These are phyloP conservation scores for Panaeolus cyanescens DNA, from an alignment of 768 basidiomycete genomes.

Conservation along the genomic window DNA sequence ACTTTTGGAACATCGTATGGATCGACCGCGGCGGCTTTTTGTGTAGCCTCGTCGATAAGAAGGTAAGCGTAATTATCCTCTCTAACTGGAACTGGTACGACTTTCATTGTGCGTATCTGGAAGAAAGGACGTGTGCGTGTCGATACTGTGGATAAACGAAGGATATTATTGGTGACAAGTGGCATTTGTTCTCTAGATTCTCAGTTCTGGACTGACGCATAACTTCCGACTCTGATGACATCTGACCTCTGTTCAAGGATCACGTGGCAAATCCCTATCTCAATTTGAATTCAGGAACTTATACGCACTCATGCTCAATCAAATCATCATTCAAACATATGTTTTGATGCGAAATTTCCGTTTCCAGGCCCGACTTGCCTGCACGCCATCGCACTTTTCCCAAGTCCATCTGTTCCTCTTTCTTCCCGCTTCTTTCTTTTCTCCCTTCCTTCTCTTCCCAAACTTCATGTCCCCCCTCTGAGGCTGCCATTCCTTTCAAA, in stretches of 20 bases:
- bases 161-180: conserved; percentile 1
- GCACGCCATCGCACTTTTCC: not conserved
- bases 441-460: not conserved
- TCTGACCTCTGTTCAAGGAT: not conserved
- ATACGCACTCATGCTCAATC: not conserved
- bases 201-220: not conserved
- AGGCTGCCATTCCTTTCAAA: not conserved
- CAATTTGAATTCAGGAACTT: not conserved
- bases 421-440: not conserved
- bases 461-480: not conserved
- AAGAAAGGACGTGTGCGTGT: conserved; percentile 9
- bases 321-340: not conserved
- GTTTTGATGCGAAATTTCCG: not conserved
- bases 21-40: conserved; percentile 78
- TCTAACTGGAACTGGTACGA: conserved; percentile 79
- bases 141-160: not conserved
- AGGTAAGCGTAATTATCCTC: conserved; percentile 88
- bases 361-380: not conserved
- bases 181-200: not conserved
- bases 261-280: not conserved
- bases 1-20: conserved; percentile 78
- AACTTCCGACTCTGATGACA: not conserved
- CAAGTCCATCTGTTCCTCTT: not conserved
- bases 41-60: conserved; percentile 67
- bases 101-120: conserved; percentile 53